These are phyloP conservation scores for Cladosporium halotolerans DNA, from an alignment of 2,329 filamentous ascomycete genomes.

Conservation along the genomic window DNA sequence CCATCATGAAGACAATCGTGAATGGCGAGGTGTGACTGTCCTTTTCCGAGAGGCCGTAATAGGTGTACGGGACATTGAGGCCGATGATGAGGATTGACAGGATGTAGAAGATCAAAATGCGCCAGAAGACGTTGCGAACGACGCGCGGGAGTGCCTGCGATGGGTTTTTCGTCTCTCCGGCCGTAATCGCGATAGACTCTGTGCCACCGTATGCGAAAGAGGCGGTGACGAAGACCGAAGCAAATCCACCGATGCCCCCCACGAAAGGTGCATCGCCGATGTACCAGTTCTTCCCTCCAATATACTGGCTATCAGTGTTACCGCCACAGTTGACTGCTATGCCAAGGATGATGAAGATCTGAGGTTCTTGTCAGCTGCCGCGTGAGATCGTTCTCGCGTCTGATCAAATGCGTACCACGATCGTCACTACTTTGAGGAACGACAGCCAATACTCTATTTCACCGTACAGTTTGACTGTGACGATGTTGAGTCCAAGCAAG, in stretches of 20 bases:
- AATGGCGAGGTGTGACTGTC: constrained; percentile 41
- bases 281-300: constrained; percentile 58
- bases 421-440: constrained; percentile 49
- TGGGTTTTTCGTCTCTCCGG: constrained; percentile 60
- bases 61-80: constrained; percentile 69
- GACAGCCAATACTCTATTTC: constrained; percentile 53
- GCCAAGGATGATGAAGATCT: constrained; percentile 55
- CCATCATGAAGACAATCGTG: constrained; percentile 56
- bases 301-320: constrained; percentile 65
- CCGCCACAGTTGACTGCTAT: constrained; percentile 56
- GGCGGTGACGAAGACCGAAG: constrained; percentile 58
- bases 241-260: constrained; percentile 59
- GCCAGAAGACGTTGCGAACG: constrained; percentile 68
- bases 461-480: constrained; percentile 50
- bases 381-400: not conserved
- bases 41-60: constrained; percentile 40
- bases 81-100: constrained; percentile 67
- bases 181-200: constrained; percentile 60
- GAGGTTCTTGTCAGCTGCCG: not conserved
- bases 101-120: constrained; percentile 74
- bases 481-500: constrained; percentile 47
- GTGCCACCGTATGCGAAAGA: constrained; percentile 52
- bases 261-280: constrained; percentile 58
- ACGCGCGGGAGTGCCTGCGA: constrained; percentile 55
- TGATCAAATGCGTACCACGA: constrained; percentile 28